Percentiles rank a stretch among this genome's conserved stretches.
These are phyloP conservation scores for Lenwebbia sp. DNA, from an alignment of 345 rosid genomes.

Conservation along the genomic window DNA sequence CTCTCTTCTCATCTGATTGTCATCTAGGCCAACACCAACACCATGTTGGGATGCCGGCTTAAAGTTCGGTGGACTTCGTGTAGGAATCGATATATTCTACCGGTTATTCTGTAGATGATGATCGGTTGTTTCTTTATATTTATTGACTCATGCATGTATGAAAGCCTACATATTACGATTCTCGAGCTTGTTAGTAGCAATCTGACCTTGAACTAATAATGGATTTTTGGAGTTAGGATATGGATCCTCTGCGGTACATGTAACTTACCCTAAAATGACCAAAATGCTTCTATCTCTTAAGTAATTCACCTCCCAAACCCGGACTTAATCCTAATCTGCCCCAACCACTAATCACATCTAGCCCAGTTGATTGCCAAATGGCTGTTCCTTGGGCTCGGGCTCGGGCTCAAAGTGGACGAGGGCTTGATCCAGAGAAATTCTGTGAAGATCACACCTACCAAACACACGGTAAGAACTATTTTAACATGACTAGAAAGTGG, in stretches of 20 bases:
- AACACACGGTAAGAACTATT: no score
- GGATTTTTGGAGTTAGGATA: neutral
- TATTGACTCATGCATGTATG: neutral
- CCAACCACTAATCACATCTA: no score
- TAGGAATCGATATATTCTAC: no score
- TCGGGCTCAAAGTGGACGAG: no score
- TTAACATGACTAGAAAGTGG: no score
- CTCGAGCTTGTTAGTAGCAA: neutral
- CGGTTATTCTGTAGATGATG: no score
- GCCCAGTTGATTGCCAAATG: no score
- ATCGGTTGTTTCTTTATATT: neutral
- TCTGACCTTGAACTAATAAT: neutral
- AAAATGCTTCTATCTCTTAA: neutral
- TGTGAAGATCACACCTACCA: no score
- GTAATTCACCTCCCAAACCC: neutral
- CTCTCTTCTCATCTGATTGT: neutral
- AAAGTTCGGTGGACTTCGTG: neutral
- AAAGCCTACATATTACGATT: neutral
- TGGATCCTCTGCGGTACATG: neutral
- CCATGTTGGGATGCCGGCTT: neutral
- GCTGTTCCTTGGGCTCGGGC: neutral
- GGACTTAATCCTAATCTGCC: no score
- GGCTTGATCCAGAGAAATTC: neutral
- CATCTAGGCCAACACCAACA: neutral
- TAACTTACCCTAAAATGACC: neutral